Base-by-base conservation (phyloP, 441 rosid species). In the Codiaeum variegatum region DNA sequence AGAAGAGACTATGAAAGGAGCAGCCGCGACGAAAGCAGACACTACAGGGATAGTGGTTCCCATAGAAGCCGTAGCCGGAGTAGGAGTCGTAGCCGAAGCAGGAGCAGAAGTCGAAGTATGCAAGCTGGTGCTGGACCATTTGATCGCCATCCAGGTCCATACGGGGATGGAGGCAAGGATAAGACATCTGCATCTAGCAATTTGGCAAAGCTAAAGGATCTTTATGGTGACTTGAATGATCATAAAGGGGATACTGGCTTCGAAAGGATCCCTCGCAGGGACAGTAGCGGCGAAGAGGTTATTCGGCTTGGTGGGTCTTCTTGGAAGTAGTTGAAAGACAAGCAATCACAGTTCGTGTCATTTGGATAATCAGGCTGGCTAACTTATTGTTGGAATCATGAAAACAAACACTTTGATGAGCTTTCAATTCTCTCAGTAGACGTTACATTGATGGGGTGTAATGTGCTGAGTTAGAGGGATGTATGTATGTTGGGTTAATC, bases 221-320 rank as follows among this genome's bases (percentile, higher is more conserved):
- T 95, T 19, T 95, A 95, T 28, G 98, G 99, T 24, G 97, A 93
- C 65, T 58, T 79, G 0, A 81, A 83, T 44, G 86, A 73, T 73
- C 72, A 85, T 67, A 90, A 84, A 78, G 91, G 83, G 2, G 88
- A 78, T 47, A 77, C 83, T 60, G 80, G 77, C 24, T 11, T 46
- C 67, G 98, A 89, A 62, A 81, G 86, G 85, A 61, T 71, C 67
- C 81, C 87, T 19, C 78, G 84, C 46, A 83, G 90, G 73, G 92
- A 90, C 65, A 85, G 66, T 66, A 74, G 86, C 54, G 85, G 92
- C 5, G 96, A 93, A 79, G 99, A 95, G 84, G 97, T 95, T 58
- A 86, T 95, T 18, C 88, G 95, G 82, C 97, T 95, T 31, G 98
- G 99, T 63, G 98, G 93, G 47, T 83, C 93, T 68, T 75, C 85